Base-by-base conservation (phyloP, 768 basidiomycete genomes). In the Sistotremastrum niveocremeum region DNA sequence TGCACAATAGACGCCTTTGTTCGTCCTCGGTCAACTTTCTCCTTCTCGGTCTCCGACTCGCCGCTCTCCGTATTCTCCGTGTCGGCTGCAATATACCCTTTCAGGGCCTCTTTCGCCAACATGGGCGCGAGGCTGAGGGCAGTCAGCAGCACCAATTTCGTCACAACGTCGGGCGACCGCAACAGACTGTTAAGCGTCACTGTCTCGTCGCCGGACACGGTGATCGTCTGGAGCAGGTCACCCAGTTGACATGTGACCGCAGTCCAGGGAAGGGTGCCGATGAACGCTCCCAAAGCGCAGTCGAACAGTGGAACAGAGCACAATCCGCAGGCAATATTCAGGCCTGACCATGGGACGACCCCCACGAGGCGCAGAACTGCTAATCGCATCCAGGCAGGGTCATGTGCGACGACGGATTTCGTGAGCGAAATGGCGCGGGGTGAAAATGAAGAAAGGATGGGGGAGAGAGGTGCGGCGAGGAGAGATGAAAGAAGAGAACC, bases 281-380 rank as follows among this genome's bases (percentile, higher is more conserved):
- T 86, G 65, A 90, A 88, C 5, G 80, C 72, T 35, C 85, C 87
- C 42, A 89, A 65, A 57, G 81, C 68, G 56, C 86, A 89, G 59
- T 89, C 84, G 47, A 66, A 58, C 42, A 86, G 56, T 6, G 77
- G 65, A 10, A 97, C 88, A 34, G 84, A 83, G 54, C 84, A 86
- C 30, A 94, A 88, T 44, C 91, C 91, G 62, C 84, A 94, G 39
- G 91, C 91, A 48, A 97, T 84, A 61, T 97, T 97, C 70, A 97
- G 89, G 49, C 88, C 90, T 47, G 86, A 88, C 93, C 93, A 97
- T 4, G 93, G 93, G 3, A 95, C 88, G 46, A 97, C 77, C 12
- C 93, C 93, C 55, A 94, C 76, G 48, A 94, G 78, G 42, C 93
- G 78, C 51, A 97, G 74, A 48, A 94, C 75, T 3, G 89, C 81